Conservation (phyloP, 495 filamentous ascomycete genomes). For the Xylaria telfairii region DNA sequence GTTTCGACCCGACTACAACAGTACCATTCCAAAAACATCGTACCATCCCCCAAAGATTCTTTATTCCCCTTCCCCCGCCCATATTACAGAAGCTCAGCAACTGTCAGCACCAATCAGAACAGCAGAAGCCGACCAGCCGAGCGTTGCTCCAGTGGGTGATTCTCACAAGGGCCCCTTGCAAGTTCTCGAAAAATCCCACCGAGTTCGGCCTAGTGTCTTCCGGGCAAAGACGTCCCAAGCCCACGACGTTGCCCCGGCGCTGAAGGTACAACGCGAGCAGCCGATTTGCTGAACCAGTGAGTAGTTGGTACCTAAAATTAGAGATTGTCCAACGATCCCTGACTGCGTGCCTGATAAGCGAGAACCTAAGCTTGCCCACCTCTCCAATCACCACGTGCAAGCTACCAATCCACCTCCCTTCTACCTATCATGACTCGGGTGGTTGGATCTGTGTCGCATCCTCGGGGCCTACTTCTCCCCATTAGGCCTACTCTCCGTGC, state of each 20-base stretch:
- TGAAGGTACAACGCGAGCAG: conserved; percentile 2
- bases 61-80: not conserved
- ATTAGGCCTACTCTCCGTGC: not conserved
- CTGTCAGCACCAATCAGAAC: conserved; percentile 5
- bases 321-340: conserved; percentile 15
- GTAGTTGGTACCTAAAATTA: conserved; percentile 13
- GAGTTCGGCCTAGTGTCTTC: not conserved
- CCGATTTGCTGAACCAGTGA: conserved; percentile 13
- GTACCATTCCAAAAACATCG: conserved; percentile 10
- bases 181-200: conserved; percentile 23
- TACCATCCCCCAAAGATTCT: conserved; percentile 15
- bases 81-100: not conserved
- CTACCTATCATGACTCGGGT: conserved; percentile 1
- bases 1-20: conserved; percentile 17
- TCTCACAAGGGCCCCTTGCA: conserved; percentile 16
- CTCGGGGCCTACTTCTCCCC: not conserved
- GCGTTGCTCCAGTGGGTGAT: conserved; percentile 9
- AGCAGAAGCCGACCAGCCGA: conserved; percentile 17
- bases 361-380: conserved; percentile 14
- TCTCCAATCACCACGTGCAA: conserved; percentile 19
- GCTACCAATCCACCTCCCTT: not conserved
- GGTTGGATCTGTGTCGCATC: conserved; percentile 5
- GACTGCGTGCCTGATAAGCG: conserved; percentile 11
- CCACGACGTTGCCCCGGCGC: not conserved
- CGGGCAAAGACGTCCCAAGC: not conserved